Conservation (phyloP, 163 green algal genomes). For the Scenedesmus sp. region DNA sequence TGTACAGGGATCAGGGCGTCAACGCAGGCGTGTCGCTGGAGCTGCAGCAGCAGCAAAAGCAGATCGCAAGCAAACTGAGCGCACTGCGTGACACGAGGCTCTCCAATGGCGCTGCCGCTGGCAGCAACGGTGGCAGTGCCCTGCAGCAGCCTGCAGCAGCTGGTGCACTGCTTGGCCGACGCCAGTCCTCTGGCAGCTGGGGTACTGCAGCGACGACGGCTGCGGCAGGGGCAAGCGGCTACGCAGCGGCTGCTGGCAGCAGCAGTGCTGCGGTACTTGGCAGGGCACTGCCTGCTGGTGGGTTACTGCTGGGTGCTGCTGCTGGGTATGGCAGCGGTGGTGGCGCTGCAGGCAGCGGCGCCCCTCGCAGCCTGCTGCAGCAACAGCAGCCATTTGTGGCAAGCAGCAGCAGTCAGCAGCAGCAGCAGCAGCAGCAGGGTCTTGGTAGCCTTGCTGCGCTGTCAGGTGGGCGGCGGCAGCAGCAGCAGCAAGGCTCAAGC, state of each 20-base stretch:
- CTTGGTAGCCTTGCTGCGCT: not conserved
- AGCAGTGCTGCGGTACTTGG: not conserved
- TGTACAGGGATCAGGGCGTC: not conserved
- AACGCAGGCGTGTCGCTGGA: not conserved
- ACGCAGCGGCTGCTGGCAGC: not conserved
- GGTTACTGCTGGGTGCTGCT: not conserved
- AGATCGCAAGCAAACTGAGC: not conserved
- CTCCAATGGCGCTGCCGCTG: not conserved
- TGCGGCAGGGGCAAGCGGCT: not conserved
- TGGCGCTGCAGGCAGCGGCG: not conserved
- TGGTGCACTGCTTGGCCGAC: not conserved
- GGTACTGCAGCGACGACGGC: not conserved
- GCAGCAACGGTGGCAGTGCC: not conserved
- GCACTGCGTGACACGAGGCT: not conserved
- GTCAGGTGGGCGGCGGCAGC: not conserved
- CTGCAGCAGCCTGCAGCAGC: not conserved
- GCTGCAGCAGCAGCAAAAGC: constrained; percentile 11
- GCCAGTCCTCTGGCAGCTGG: constrained; percentile 20
- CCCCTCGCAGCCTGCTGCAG: not conserved
- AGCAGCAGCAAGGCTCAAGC: not conserved
- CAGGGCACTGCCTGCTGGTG: not conserved
- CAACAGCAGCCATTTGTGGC: constrained; percentile 10
- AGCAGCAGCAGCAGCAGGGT: not conserved
- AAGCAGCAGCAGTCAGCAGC: not conserved
- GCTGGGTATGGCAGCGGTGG: not conserved